Percentiles rank a stretch among this genome's conserved stretches.
phyloP scores from a whole-genome alignment of 176 grass and related monocot species.

The sorghum (Sorghum bicolor) region DNA sequence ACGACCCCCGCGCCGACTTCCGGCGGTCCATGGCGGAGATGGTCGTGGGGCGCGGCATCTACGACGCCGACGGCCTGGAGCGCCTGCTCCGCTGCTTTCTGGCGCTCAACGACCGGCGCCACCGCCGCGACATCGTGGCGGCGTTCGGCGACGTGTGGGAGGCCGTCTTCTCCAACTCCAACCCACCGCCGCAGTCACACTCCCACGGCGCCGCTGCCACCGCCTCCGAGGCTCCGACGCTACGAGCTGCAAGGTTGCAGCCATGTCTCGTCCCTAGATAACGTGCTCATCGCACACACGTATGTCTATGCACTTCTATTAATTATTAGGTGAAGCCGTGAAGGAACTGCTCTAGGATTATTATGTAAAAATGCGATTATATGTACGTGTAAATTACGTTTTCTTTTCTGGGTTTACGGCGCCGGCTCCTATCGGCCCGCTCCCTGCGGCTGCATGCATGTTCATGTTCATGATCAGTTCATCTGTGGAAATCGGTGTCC shows the following conservation, averaged over 20 bases:
- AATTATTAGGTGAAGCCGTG: background rate
- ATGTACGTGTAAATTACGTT: slow-evolving; percentile 36
- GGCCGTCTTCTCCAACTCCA: slow-evolving; percentile 41
- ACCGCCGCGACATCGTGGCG: slow-evolving; percentile 58
- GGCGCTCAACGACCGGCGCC: slow-evolving; percentile 62
- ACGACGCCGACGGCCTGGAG: slow-evolving; percentile 70
- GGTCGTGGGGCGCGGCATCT: slow-evolving; percentile 77
- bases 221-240: background rate
- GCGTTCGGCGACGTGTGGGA: slow-evolving; percentile 89
- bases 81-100: slow-evolving; percentile 81
- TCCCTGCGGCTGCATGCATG: background rate
- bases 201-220: background rate
- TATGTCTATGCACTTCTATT: background rate
- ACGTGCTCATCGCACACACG: slow-evolving; percentile 18
- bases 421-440: background rate
- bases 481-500: background rate
- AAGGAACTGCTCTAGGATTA: background rate
- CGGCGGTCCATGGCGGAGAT: slow-evolving; percentile 86
- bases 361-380: background rate
- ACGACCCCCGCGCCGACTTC: slow-evolving; percentile 77
- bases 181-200: background rate
- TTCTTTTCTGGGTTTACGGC: background rate
- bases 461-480: too few relatives aligned
- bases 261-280: background rate
- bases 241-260: background rate